Evolutionary conservation across 345 rosid genomes (phyloP).

Genomic region (Stellera chamaejasme): DNA sequence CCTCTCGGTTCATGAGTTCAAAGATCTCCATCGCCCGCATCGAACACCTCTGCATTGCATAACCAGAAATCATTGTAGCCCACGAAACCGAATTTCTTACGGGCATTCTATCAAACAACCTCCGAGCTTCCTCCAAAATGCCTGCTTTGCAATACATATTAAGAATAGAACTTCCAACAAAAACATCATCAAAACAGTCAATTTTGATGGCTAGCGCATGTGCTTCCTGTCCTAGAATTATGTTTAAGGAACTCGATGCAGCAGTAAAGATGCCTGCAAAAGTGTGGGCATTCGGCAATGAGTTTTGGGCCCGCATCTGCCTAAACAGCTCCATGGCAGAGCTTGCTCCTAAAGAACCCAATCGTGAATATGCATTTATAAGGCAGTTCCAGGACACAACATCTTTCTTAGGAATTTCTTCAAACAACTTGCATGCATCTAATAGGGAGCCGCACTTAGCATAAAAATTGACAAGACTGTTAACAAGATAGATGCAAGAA

Average conservation of each 20-base stretch:
- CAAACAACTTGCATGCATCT: slow-evolving; percentile 50
- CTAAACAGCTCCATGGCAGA: slow-evolving; percentile 47
- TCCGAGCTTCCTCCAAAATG: slow-evolving; percentile 40
- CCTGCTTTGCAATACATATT: slow-evolving; percentile 63
- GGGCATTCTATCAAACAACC: slow-evolving; percentile 56
- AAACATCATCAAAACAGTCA: slow-evolving; percentile 51
- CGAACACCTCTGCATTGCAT: slow-evolving; percentile 40
- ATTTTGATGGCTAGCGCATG: slow-evolving; percentile 55
- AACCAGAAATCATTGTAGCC: slow-evolving; percentile 75
- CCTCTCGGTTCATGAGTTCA: slow-evolving; percentile 34
- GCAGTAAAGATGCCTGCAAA: slow-evolving; percentile 67
- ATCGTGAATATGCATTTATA: slow-evolving; percentile 62
- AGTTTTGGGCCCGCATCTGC: slow-evolving; percentile 53
- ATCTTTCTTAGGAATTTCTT: slow-evolving; percentile 39
- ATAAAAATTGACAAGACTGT: slow-evolving; percentile 62
- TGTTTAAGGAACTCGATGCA: slow-evolving; percentile 30
- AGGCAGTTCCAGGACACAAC: slow-evolving; percentile 81
- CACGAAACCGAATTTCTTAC: slow-evolving; percentile 53
- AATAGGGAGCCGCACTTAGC: slow-evolving; percentile 50
- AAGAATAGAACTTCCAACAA: slow-evolving; percentile 68
- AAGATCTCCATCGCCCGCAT: slow-evolving; percentile 34
- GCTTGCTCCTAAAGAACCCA: slow-evolving; percentile 33
- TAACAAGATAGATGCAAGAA: slow-evolving; percentile 40
- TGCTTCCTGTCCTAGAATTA: slow-evolving; percentile 46
- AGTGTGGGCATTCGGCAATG: slow-evolving; percentile 69